phyloP scores from a whole-genome alignment of 768 basidiomycete genomes.

The Hortiboletus flavorubellus region DNA sequence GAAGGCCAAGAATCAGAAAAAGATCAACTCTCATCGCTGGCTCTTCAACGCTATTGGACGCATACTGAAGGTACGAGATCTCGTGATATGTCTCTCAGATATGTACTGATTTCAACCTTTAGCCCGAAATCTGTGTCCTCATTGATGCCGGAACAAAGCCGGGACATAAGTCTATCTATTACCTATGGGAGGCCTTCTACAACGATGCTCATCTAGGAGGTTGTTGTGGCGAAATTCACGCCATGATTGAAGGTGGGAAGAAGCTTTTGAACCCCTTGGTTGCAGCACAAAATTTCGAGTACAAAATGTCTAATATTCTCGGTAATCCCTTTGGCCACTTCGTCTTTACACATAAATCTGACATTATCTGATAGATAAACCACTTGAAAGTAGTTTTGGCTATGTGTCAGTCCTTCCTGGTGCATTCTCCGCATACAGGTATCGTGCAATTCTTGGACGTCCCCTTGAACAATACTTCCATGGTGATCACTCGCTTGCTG shows the following conservation, averaged over 20 bases:
- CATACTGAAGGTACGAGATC: constrained; percentile 58
- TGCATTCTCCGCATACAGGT: constrained; percentile 97
- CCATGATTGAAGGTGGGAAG: constrained; percentile 91
- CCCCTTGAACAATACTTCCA: constrained; percentile 85
- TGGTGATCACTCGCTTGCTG: constrained; percentile 86
- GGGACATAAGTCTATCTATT: constrained; percentile 93
- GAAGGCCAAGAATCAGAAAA: constrained; percentile 94
- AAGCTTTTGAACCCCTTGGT: constrained; percentile 91
- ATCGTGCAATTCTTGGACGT: constrained; percentile 83
- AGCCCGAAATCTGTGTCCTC: constrained; percentile 91
- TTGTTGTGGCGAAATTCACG: constrained; percentile 93
- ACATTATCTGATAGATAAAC: constrained; percentile 60
- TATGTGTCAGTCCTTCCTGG: constrained; percentile 95
- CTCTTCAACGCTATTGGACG: constrained; percentile 91
- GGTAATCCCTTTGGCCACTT: constrained; percentile 39
- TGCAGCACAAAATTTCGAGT: constrained; percentile 96
- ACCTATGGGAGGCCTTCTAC: constrained; percentile 92
- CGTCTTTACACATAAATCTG: constrained; percentile 2
- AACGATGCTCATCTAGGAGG: constrained; percentile 77
- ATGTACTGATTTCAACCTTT: constrained; percentile 5
- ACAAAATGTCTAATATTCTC: constrained; percentile 98
- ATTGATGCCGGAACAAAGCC: constrained; percentile 97
- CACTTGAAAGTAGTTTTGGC: constrained; percentile 92
- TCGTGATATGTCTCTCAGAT: constrained; percentile 12
- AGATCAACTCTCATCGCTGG: constrained; percentile 96